A percentile compares a stretch with the other conserved stretches of the same genome.
Evolutionary conservation across 371 early-diverging fungal species (phyloP).

Genomic region (Gilbertella persicaria): DNA sequence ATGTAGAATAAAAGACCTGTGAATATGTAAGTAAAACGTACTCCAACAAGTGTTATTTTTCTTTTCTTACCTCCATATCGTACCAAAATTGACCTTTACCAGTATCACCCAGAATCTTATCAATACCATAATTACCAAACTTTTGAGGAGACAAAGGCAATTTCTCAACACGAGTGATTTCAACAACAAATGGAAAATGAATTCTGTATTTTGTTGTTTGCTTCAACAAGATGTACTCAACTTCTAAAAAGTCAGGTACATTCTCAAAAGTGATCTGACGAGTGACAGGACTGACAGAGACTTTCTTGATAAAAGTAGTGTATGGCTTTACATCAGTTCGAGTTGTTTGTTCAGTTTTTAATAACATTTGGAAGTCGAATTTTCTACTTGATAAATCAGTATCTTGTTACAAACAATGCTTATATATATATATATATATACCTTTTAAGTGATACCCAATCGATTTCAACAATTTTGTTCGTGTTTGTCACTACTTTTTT

Average conservation of each 20-base stretch:
- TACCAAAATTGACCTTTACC: constrained; percentile 48
- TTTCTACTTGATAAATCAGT: constrained; percentile 26
- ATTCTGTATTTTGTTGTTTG: constrained; percentile 43
- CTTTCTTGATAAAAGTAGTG: constrained; percentile 49
- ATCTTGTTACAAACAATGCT: no score
- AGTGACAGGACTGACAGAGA: constrained; percentile 34
- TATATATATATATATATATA: constrained; percentile 9
- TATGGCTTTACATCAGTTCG: constrained; percentile 53
- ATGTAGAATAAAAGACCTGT: constrained; percentile 30
- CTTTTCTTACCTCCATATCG: constrained; percentile 37
- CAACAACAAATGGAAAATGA: constrained; percentile 52
- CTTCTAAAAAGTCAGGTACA: constrained; percentile 47
- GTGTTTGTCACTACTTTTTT: constrained; percentile 37
- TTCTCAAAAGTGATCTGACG: constrained; percentile 47
- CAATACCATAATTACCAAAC: constrained; percentile 24
- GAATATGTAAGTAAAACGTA: not conserved
- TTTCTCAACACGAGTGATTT: constrained; percentile 48
- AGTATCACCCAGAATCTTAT: constrained; percentile 40
- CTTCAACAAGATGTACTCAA: constrained; percentile 37
- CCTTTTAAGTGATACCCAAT: constrained; percentile 52
- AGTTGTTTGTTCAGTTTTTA: constrained; percentile 33
- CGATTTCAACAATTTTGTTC: constrained; percentile 38
- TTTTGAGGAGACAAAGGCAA: constrained; percentile 33
- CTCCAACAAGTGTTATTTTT: not conserved
- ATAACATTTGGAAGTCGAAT: constrained; percentile 47